Conservation (phyloP, 2,329 filamentous ascomycete genomes). For the Trichoderma koningii region DNA sequence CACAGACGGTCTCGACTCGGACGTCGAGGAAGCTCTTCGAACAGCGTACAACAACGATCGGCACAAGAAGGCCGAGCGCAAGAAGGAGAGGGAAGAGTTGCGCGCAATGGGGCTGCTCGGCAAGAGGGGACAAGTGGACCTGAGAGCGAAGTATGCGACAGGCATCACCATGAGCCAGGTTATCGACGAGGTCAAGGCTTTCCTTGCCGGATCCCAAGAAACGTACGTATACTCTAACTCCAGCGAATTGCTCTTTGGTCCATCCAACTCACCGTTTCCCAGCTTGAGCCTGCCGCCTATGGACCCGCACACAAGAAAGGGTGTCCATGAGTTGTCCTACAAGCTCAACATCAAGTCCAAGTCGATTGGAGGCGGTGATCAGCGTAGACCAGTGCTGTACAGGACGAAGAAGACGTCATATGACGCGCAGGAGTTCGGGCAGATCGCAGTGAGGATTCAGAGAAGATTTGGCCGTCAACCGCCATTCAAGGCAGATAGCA, state of each 20-base stretch:
- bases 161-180: conserved; percentile 73
- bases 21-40: conserved; percentile 63
- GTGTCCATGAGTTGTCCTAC: conserved; percentile 77
- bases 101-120: conserved; percentile 68
- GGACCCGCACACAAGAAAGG: conserved; percentile 73
- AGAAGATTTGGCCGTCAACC: conserved; percentile 45
- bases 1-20: conserved; percentile 63
- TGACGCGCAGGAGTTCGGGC: conserved; percentile 57
- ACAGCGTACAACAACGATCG: conserved; percentile 67
- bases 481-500: too few relatives aligned
- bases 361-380: conserved; percentile 72
- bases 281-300: conserved; percentile 81
- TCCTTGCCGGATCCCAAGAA: conserved; percentile 64
- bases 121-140: conserved; percentile 58
- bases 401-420: conserved; percentile 71
- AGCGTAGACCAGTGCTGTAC: conserved; percentile 74
- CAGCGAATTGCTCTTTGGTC: not conserved
- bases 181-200: conserved; percentile 69
- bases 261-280: conserved; percentile 27
- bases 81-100: conserved; percentile 68
- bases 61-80: conserved; percentile 69
- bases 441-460: conserved; percentile 51
- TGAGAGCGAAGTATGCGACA: conserved; percentile 70
- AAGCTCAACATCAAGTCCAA: conserved; percentile 80
- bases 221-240: conserved; percentile 52